Conservation (phyloP, 768 basidiomycete species). For the Boletus reticulatus region DNA sequence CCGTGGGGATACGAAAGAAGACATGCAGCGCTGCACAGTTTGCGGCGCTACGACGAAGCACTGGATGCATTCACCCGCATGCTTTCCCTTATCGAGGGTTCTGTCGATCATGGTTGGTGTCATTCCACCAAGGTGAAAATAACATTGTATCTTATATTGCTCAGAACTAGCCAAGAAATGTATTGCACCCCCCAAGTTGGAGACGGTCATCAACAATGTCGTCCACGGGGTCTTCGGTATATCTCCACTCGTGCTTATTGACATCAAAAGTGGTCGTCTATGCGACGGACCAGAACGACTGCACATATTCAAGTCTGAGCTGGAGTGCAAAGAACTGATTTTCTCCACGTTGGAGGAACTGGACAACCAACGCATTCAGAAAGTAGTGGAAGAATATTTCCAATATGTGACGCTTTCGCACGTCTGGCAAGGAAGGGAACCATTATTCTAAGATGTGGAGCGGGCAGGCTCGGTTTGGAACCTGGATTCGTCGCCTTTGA, state of each 20-base stretch:
- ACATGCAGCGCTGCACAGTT: not conserved
- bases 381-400: slow-evolving; percentile 2
- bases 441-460: slow-evolving; percentile 5
- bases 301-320: slow-evolving; percentile 1
- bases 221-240: not conserved
- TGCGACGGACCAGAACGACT: not conserved
- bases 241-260: not conserved
- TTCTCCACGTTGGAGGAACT: slow-evolving; percentile 5
- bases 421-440: slow-evolving; percentile 12
- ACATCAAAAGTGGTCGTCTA: not conserved
- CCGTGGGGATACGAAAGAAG: slow-evolving; percentile 2
- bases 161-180: not conserved
- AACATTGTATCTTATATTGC: not conserved
- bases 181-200: not conserved
- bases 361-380: slow-evolving; percentile 1
- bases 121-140: too few species aligned
- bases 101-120: not conserved
- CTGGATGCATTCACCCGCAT: not conserved
- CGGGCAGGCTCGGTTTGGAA: not conserved
- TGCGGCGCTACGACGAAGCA: slow-evolving; percentile 1
- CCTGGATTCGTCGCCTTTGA: not conserved
- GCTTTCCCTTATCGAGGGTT: not conserved
- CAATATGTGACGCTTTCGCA: slow-evolving; percentile 13
- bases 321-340: not conserved
- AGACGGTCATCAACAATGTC: not conserved